Conservation (phyloP, 129 eudicot genomes). For the Saposhnikovia divaricata region DNA sequence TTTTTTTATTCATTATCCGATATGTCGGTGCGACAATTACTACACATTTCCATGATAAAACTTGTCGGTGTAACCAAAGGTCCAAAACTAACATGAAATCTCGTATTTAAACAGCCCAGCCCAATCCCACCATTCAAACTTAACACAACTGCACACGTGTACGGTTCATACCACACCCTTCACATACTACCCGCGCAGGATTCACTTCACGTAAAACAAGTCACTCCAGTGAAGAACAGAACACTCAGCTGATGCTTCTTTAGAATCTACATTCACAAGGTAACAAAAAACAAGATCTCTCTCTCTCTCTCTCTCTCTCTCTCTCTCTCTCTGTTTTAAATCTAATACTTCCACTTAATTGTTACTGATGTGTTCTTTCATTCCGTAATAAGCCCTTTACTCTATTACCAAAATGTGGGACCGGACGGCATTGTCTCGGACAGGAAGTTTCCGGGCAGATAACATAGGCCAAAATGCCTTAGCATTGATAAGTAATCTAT, state of each 20-base stretch:
- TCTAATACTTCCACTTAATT: not conserved
- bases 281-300: not conserved
- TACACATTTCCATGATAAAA: no score
- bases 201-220: not conserved
- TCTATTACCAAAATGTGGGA: slow-evolving; percentile 32
- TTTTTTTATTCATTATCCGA: no score
- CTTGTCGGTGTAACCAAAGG: no score
- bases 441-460: slow-evolving; percentile 62
- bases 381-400: not conserved
- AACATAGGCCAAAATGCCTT: slow-evolving; percentile 68
- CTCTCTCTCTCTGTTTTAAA: no score
- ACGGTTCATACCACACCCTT: not conserved
- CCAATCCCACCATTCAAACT: not conserved
- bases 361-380: not conserved
- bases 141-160: not conserved
- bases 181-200: not conserved
- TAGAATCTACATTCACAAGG: not conserved
- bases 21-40: no score
- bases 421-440: slow-evolving; percentile 43
- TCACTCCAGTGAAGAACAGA: no score
- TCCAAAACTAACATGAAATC: no score
- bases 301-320: no score
- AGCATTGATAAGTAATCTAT: slow-evolving; percentile 56
- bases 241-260: not conserved
- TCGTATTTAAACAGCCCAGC: no score